Base-by-base conservation (phyloP, 140 eudicot genomes). In the Senecio squalidus region DNA sequence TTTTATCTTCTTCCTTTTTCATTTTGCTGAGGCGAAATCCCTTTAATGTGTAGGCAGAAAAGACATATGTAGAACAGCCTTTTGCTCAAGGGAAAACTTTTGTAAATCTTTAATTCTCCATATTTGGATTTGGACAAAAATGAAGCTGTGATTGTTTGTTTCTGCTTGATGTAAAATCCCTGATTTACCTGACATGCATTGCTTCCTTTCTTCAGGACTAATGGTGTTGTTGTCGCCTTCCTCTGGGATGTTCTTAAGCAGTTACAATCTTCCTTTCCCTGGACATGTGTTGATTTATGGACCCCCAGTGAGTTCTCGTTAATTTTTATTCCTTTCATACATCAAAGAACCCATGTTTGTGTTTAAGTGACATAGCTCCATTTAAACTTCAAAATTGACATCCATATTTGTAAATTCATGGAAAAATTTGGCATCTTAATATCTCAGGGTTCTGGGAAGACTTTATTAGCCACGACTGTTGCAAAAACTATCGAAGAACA, bases 211-310 rank as follows among this genome's bases (percentile, higher is more conserved):
- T 82, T 71, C 84, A 89, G 97, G 96, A 75, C 76, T 92, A 65
- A 77, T 44, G 44, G 74, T 66, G 54, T 54, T 84, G 45, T 46
- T 92, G 65, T 92, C 96, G 55, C 80, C 95, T 64, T 53, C 78
- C 39, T 84, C 78, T 79, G 89, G 81, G 23, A 72, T 73, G 74
- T 72, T 78, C 69, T 75, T 79, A 58, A 79, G 75, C 73, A 61
- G 51, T 44, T 84, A 81, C 67, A 58, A 78, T 78, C 84, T 91
- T 74, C 96, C 98, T 38, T 70, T 87, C 40, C 96, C 98, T 29
- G 98, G 96, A 39, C 98, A 92, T 62, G 73, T 87, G 70, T 78
- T 92, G 9, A 81, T 92, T 23, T 79, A 78, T 78, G 98, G 98
- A 33, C 95, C 98, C 66, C 84, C 98, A n/a, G 97, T 89, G 70